Percentiles rank a stretch among this genome's conserved stretches.
Conservation (phyloP, 192 early-diverging fungal species). For the Lunasporangiospora selenospora region DNA sequence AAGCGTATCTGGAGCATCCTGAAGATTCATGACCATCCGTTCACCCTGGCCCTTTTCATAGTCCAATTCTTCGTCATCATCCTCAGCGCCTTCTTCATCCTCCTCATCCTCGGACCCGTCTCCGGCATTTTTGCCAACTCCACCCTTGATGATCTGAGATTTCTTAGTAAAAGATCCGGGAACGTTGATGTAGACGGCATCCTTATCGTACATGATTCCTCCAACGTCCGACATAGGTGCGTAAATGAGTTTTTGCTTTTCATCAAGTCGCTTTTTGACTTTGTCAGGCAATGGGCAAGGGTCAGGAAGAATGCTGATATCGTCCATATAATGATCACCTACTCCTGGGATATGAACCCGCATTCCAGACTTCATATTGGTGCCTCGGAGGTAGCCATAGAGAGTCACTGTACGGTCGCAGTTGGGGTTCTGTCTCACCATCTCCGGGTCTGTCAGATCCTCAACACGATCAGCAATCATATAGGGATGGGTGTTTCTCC, state of each 20-base stretch:
- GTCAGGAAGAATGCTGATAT: slow-evolving; percentile 83
- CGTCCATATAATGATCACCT: slow-evolving; percentile 83
- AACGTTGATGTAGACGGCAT: slow-evolving; percentile 98
- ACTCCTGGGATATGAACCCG: slow-evolving; percentile 97
- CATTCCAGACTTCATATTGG: slow-evolving; percentile 85
- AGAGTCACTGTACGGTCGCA: slow-evolving; percentile 92
- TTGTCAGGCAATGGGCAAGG: slow-evolving; percentile 98
- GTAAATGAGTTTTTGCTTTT: slow-evolving; percentile 96
- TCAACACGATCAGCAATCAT: slow-evolving; percentile 96
- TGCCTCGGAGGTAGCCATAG: slow-evolving; percentile 96
- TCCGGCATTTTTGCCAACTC: slow-evolving; percentile 43
- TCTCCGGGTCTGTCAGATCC: slow-evolving; percentile 93
- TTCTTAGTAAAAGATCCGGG: slow-evolving; percentile 81
- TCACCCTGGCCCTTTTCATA: slow-evolving; percentile 77
- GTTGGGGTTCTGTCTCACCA: slow-evolving; percentile 80
- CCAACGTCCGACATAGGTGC: slow-evolving; percentile 99
- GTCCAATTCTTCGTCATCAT: slow-evolving; percentile 53
- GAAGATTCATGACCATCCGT: slow-evolving; percentile 91
- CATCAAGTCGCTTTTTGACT: slow-evolving; percentile 85
- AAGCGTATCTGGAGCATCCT: slow-evolving; percentile 80
- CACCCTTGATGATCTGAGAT: slow-evolving; percentile 50
- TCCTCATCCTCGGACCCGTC: slow-evolving; percentile 30
- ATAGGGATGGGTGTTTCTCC: slow-evolving; percentile 99
- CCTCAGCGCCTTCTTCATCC: slow-evolving; percentile 41
- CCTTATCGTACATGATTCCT: slow-evolving; percentile 99